phyloP scores from a whole-genome alignment of 352 stramenopile species.

The Thalassiosira ordinaria region DNA sequence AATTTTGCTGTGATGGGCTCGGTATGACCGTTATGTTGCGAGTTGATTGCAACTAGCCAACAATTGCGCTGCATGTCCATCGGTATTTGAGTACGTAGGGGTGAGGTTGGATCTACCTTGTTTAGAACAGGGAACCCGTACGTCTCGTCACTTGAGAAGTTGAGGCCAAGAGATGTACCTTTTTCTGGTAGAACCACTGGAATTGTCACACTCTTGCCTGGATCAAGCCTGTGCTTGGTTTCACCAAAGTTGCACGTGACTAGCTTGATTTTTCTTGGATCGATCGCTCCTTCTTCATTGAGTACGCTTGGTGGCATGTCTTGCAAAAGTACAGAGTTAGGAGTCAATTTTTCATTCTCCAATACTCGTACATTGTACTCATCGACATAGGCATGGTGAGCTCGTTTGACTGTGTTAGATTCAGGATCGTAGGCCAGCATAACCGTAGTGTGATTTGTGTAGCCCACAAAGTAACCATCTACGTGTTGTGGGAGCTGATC shows the following conservation, averaged over 20 bases:
- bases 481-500: conserved; percentile 11
- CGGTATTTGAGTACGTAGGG: conserved; percentile 13
- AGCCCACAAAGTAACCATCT: conserved; percentile 29
- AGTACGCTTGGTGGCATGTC: conserved; percentile 6
- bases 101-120: background rate
- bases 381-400: conserved; percentile 19
- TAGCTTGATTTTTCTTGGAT: conserved; percentile 10
- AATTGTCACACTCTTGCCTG: conserved; percentile 9
- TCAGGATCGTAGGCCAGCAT: conserved; percentile 8
- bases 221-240: conserved; percentile 4
- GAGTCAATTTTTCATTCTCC: background rate
- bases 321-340: conserved; percentile 20
- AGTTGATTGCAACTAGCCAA: conserved; percentile 23
- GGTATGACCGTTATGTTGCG: background rate
- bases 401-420: background rate
- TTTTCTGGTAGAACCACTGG: conserved; percentile 17
- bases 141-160: conserved; percentile 18
- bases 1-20: conserved; percentile 27
- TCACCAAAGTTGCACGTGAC: background rate
- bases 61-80: conserved; percentile 12
- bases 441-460: background rate
- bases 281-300: background rate
- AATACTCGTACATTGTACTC: background rate
- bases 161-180: conserved; percentile 10
- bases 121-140: conserved; percentile 23